A percentile compares a stretch with the other conserved stretches of the same genome.
Conservation (phyloP, 139 green algal genomes). For the Chloropicon primus region DNA sequence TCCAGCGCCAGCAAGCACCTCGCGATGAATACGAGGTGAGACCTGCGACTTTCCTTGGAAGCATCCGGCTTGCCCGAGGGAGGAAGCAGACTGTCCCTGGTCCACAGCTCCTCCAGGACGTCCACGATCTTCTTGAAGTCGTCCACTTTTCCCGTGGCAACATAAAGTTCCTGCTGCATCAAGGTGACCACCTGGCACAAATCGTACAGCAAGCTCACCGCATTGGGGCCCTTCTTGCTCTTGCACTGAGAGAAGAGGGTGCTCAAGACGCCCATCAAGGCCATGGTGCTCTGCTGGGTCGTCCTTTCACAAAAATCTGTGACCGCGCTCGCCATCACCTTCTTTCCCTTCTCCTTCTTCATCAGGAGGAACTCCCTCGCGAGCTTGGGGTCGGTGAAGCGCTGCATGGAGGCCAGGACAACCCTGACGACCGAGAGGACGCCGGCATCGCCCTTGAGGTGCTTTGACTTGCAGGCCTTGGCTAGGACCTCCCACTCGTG, state of each 20-base stretch:
- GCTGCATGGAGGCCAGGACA: neutral
- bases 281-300: neutral
- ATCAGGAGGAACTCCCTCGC: neutral
- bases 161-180: neutral
- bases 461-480: neutral
- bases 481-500: neutral
- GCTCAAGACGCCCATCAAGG: neutral
- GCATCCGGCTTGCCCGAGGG: no score
- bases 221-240: neutral
- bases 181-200: neutral
- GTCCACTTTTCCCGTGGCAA: neutral
- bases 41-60: no score
- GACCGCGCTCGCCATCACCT: neutral
- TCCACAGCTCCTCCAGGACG: neutral
- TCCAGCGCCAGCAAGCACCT: neutral
- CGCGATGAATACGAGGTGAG: neutral
- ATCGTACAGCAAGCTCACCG: neutral
- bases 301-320: neutral
- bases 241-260: neutral
- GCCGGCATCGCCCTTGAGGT: neutral
- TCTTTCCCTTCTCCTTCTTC: neutral
- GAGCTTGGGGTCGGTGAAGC: neutral
- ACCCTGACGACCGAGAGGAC: neutral
- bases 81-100: neutral
- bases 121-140: neutral